Conservation (phyloP, 2,329 filamentous ascomycete genomes). For the Fusarium secorum region DNA sequence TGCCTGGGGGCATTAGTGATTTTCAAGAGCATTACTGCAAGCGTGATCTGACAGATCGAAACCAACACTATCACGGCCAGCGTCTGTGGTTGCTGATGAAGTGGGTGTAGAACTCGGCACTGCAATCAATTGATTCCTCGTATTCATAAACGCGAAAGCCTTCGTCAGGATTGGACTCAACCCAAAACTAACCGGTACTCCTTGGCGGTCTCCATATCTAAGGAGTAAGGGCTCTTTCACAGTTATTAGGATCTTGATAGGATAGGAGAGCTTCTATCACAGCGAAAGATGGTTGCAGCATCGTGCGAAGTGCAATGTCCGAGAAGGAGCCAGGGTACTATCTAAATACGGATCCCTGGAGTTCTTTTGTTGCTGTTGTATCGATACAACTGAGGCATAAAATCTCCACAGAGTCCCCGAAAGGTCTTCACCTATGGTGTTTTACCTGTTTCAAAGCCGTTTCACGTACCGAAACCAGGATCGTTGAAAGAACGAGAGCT, state of each 20-base stretch:
- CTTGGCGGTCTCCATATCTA: conserved; percentile 32
- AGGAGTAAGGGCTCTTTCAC: neutral
- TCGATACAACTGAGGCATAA: conserved; percentile 16
- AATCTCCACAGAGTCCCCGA: conserved; percentile 4
- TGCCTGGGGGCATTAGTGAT: neutral
- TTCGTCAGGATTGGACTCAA: conserved; percentile 3
- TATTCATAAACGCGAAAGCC: neutral
- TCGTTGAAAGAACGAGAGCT: neutral
- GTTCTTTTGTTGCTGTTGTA: conserved; percentile 14
- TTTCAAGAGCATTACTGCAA: neutral
- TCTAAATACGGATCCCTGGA: conserved; percentile 5
- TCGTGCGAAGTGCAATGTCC: conserved; percentile 5
- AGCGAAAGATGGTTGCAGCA: conserved; percentile 15
- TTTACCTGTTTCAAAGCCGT: conserved; percentile 12
- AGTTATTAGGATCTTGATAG: conserved; percentile 9
- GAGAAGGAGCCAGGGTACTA: conserved; percentile 12
- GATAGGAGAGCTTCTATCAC: conserved; percentile 21
- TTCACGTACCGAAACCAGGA: neutral
- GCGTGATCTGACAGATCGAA: conserved; percentile 35
- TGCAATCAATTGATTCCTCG: neutral
- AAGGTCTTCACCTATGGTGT: neutral
- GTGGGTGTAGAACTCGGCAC: neutral
- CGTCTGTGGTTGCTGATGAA: neutral
- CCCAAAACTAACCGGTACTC: conserved; percentile 15
- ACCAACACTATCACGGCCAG: conserved; percentile 25